A percentile compares a stretch with the other conserved stretches of the same genome.
phyloP scores from a whole-genome alignment of 305 asterid species.

The Ilex paraguariensis region DNA sequence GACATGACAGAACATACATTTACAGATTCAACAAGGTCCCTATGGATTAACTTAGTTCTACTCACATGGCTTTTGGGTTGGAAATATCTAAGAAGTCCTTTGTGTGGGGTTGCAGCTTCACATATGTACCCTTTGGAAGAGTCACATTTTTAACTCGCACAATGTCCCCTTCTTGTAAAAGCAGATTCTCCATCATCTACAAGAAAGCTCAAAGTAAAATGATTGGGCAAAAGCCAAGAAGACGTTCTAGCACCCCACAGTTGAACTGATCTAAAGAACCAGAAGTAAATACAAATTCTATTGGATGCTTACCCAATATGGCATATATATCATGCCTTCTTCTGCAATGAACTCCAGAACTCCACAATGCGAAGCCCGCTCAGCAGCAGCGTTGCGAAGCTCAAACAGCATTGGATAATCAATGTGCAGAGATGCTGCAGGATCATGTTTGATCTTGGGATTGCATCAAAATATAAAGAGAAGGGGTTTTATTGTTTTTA shows the following conservation, averaged over 20 bases:
- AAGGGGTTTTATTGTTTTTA: no score
- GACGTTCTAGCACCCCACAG: no score
- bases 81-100: conserved; percentile 37
- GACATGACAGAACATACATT: no score
- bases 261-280: no score
- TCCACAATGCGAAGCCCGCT: conserved; percentile 26
- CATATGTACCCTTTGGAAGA: conserved; percentile 36
- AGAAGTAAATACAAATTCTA: background rate
- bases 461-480: background rate
- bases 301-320: conserved; percentile 30
- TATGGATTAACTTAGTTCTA: background rate
- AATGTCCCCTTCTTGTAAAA: conserved; percentile 39
- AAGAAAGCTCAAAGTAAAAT: conserved; percentile 1
- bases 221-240: background rate
- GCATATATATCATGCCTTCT: conserved; percentile 44
- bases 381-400: conserved; percentile 16
- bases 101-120: conserved; percentile 44
- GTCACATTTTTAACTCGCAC: conserved; percentile 30
- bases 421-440: conserved; percentile 25
- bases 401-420: conserved; percentile 32
- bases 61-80: conserved; percentile 51
- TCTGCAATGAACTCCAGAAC: conserved; percentile 37
- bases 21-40: no score
- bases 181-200: conserved; percentile 54
- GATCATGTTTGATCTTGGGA: background rate